Percentiles rank a stretch among this genome's conserved stretches.
phyloP scores from a whole-genome alignment of 345 rosid genomes.

The Cochlearia excelsa region DNA sequence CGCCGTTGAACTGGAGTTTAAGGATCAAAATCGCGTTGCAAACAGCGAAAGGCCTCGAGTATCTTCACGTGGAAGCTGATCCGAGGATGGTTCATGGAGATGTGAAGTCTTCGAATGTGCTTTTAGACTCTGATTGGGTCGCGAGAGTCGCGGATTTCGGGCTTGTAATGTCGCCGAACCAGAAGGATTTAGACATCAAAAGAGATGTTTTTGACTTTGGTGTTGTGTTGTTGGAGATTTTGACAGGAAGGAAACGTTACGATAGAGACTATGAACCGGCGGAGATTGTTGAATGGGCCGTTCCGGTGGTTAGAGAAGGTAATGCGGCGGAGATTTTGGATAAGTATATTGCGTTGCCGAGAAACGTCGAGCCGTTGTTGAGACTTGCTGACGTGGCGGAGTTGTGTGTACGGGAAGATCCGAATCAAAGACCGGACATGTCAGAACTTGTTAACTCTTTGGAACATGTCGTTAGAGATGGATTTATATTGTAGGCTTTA shows the following conservation, averaged over 20 bases:
- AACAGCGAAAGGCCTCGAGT: conserved; percentile 80
- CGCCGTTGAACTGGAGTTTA: conserved; percentile 68
- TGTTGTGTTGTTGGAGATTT: conserved; percentile 68
- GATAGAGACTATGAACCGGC: conserved; percentile 65
- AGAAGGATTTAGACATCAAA: conserved; percentile 46
- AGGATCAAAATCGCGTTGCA: conserved; percentile 68
- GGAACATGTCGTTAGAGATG: conserved; percentile 68
- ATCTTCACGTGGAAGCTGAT: conserved; percentile 68
- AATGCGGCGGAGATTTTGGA: conserved; percentile 67
- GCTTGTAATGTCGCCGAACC: conserved; percentile 54
- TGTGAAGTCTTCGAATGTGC: conserved; percentile 73
- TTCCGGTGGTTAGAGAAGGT: conserved; percentile 62
- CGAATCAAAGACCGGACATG: conserved; percentile 64
- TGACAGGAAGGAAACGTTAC: conserved; percentile 78
- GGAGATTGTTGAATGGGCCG: conserved; percentile 67
- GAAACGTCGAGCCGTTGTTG: conserved; percentile 79
- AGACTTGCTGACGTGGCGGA: conserved; percentile 80
- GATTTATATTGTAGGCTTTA: conserved; percentile 44
- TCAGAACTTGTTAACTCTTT: conserved; percentile 57
- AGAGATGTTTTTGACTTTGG: conserved; percentile 72
- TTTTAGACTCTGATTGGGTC: conserved; percentile 82
- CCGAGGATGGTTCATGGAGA: conserved; percentile 66
- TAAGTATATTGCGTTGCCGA: conserved; percentile 56
- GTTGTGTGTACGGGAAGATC: conserved; percentile 61
- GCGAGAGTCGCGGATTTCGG: conserved; percentile 89